Evolutionary conservation across 306 rosid species (phyloP), one percentile per base, ranked within the genome.

Genomic region (Rosa chinensis): DNA sequence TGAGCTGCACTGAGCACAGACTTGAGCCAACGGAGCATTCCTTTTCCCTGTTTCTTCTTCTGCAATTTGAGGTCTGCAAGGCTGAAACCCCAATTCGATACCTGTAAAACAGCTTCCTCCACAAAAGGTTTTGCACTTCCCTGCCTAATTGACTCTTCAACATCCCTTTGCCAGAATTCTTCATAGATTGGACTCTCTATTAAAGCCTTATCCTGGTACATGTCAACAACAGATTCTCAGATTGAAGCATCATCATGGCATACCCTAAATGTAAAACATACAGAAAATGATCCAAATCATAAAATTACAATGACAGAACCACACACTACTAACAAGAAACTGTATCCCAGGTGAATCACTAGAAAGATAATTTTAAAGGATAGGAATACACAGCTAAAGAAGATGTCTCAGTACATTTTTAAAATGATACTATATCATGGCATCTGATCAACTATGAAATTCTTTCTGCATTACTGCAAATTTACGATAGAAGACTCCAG

Each of bases 131-230:
- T 86, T 39, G 66, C 78, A 81, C 75, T 88, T 72, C 96, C 91
- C 78, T 91, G 99, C 86, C 99, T 89, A 80, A 88, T 91, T 44
- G 99, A 92, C 88, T 95, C 99, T 89, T 95, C 99, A 69, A 91
- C 94, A 55, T 91, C 97, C 89, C 98, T 91, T 85, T 92, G 99
- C 99, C 99, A 95, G 84, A 95, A 92, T 79, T 89, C 98, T 87
- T 95, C 99, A 74, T 92, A 83, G 78, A 95, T 82, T 66, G 99
- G 99, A 81, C 92, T 98, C 86, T 95, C 99, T 75, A 92, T 81
- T 77, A 95, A 82, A 71, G 98, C 98, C 84, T 83, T 95, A 77
- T 95, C 99, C 99, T 95, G 87, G 67, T 66, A 82, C 73, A 45
- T 39, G 42, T 56, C 47, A 78, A 49, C 72, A 59, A 81, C 44